These are phyloP conservation scores for Multifurca ochricompacta DNA, from an alignment of 768 basidiomycete genomes.

Conservation along the genomic window DNA sequence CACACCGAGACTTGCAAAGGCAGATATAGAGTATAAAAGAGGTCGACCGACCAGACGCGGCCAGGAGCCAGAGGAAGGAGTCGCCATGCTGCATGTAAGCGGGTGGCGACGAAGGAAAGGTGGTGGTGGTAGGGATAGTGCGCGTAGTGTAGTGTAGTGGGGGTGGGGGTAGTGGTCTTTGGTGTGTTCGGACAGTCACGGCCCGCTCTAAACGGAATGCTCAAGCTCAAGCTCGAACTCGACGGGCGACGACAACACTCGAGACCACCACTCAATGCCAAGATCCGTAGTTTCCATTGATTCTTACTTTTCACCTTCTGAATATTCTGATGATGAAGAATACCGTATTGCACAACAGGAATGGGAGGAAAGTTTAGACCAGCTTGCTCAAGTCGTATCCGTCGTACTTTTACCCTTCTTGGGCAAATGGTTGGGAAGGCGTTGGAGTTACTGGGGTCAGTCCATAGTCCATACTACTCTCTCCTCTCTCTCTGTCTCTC, in stretches of 20 bases:
- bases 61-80: slow-evolving; percentile 26
- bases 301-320: slow-evolving; percentile 40
- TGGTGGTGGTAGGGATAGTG: slow-evolving; percentile 8
- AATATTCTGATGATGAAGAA: slow-evolving; percentile 58
- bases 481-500: background rate
- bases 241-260: background rate
- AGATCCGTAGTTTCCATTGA: slow-evolving; percentile 55
- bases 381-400: slow-evolving; percentile 73
- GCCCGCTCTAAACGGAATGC: no score
- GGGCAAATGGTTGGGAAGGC: slow-evolving; percentile 83
- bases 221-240: no score
- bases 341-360: slow-evolving; percentile 75
- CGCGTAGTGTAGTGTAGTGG: no score
- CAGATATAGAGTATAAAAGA: slow-evolving; percentile 70
- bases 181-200: background rate
- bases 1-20: slow-evolving; percentile 78
- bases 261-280: slow-evolving; percentile 39
- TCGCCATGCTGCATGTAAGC: slow-evolving; percentile 48
- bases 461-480: slow-evolving; percentile 28
- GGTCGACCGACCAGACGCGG: slow-evolving; percentile 67
- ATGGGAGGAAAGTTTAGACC: slow-evolving; percentile 86
- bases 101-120: slow-evolving; percentile 2
- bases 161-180: no score
- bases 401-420: slow-evolving; percentile 78
- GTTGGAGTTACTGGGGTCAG: slow-evolving; percentile 82